A percentile compares a stretch with the other conserved stretches of the same genome.
These are phyloP conservation scores for Apophysomyces trapeziformis DNA, from an alignment of 371 early-diverging fungal genomes.

Conservation along the genomic window DNA sequence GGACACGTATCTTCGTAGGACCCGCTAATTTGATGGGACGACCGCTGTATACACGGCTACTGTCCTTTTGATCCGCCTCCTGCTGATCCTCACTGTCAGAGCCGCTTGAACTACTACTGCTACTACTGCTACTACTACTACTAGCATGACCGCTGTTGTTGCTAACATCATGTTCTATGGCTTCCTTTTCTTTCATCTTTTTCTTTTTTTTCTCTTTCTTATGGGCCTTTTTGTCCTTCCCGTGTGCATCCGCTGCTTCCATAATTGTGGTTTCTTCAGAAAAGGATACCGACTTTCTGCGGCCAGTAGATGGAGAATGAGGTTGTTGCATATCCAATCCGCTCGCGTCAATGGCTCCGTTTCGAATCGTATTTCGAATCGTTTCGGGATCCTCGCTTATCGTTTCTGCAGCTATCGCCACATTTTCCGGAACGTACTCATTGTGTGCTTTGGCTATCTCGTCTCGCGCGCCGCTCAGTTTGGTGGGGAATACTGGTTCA, in stretches of 20 bases:
- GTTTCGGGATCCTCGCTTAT: constrained; percentile 38
- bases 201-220: background rate
- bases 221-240: background rate
- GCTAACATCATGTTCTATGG: background rate
- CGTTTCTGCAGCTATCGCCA: background rate
- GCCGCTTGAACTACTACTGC: constrained; percentile 29
- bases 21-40: constrained; percentile 15
- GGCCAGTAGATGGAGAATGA: background rate
- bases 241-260: background rate
- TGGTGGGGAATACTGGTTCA: constrained; percentile 24
- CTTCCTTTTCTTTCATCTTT: constrained; percentile 1
- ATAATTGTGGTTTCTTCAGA: constrained; percentile 18
- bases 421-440: constrained; percentile 10
- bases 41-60: background rate
- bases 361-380: constrained; percentile 39
- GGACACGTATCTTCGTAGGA: constrained; percentile 44
- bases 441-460: constrained; percentile 16
- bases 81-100: constrained; percentile 23
- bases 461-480: constrained; percentile 11
- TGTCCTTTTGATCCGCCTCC: background rate
- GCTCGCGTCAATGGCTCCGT: constrained; percentile 28
- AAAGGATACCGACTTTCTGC: constrained; percentile 35
- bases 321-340: background rate
- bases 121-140: constrained; percentile 25
- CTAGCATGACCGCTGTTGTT: background rate